These are phyloP conservation scores for Colletotrichum zoysiae DNA, from an alignment of 2,329 filamentous ascomycete species.

Conservation along the genomic window DNA sequence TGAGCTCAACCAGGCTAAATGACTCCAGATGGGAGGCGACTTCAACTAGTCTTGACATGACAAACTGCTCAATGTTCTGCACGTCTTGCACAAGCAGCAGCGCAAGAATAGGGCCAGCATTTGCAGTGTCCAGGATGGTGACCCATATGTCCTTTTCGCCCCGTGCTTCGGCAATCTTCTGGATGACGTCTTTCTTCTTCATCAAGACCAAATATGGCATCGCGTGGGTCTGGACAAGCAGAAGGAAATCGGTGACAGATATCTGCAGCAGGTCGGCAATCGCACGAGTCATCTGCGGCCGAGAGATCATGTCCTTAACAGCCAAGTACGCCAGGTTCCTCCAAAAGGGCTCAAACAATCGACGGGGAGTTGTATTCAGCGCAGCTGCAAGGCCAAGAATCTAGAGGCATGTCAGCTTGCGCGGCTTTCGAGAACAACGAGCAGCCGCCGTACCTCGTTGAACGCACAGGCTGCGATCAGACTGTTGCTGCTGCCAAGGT, in stretches of 20 bases:
- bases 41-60: slow-evolving; percentile 76
- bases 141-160: slow-evolving; percentile 74
- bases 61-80: slow-evolving; percentile 70
- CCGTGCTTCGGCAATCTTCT: slow-evolving; percentile 83
- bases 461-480: slow-evolving; percentile 86
- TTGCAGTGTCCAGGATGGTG: slow-evolving; percentile 66
- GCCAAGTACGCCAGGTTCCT: slow-evolving; percentile 83
- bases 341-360: slow-evolving; percentile 90
- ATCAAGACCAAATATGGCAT: slow-evolving; percentile 88
- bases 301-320: slow-evolving; percentile 82
- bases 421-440: slow-evolving; percentile 10
- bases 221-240: slow-evolving; percentile 82
- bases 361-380: slow-evolving; percentile 71
- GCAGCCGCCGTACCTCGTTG: slow-evolving; percentile 71
- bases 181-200: slow-evolving; percentile 81
- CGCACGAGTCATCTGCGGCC: slow-evolving; percentile 84
- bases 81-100: slow-evolving; percentile 70
- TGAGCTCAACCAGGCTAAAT: slow-evolving; percentile 74
- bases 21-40: slow-evolving; percentile 79
- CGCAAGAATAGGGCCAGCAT: slow-evolving; percentile 70
- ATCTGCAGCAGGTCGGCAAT: slow-evolving; percentile 86
- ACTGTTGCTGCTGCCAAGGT: slow-evolving; percentile 84
- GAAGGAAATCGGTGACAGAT: slow-evolving; percentile 79
- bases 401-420: slow-evolving; percentile 42
- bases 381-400: slow-evolving; percentile 78